Evolutionary conservation across 192 early-diverging fungal genomes (phyloP).

Genomic region (Backusella sp.): DNA sequence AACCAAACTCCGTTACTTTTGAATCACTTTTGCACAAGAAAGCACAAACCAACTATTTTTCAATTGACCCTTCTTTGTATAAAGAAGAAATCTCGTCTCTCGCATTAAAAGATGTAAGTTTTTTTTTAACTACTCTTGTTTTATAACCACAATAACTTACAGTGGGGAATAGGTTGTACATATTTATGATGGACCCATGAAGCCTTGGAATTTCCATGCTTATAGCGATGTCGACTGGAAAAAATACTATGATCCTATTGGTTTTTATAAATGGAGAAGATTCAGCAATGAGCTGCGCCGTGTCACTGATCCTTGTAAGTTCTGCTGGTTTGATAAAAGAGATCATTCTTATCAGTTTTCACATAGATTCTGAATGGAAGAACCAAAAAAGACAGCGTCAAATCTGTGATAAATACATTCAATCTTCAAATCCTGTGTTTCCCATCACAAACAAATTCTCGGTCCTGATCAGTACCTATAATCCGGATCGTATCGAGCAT

Average conservation of each 20-base stretch:
- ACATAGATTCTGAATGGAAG: conserved; percentile 3
- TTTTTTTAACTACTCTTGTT: too few relatives aligned
- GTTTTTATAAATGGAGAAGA: conserved; percentile 17
- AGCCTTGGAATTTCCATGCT: conserved; percentile 20
- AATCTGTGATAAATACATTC: conserved; percentile 21
- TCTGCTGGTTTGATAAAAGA: too few relatives aligned
- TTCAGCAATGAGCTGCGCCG: not conserved
- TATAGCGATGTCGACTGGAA: conserved; percentile 5
- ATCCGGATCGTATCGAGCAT: conserved; percentile 32
- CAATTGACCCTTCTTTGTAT: not conserved
- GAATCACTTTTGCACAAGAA: conserved; percentile 1
- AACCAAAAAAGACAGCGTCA: conserved; percentile 3
- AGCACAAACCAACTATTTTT: not conserved
- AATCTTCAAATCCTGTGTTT: not conserved
- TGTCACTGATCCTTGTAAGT: not conserved
- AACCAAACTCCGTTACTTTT: conserved; percentile 9
- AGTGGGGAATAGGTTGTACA: not conserved
- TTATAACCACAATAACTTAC: too few relatives aligned
- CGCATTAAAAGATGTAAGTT: not conserved
- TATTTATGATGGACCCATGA: not conserved
- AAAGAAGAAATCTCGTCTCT: not conserved
- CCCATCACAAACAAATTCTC: conserved; percentile 23
- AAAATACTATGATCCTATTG: conserved; percentile 9
- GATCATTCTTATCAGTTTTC: too few relatives aligned
- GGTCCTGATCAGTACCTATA: conserved; percentile 29